Base-by-base conservation (phyloP, 2,329 filamentous ascomycete species). In the Colletotrichum filicis region DNA sequence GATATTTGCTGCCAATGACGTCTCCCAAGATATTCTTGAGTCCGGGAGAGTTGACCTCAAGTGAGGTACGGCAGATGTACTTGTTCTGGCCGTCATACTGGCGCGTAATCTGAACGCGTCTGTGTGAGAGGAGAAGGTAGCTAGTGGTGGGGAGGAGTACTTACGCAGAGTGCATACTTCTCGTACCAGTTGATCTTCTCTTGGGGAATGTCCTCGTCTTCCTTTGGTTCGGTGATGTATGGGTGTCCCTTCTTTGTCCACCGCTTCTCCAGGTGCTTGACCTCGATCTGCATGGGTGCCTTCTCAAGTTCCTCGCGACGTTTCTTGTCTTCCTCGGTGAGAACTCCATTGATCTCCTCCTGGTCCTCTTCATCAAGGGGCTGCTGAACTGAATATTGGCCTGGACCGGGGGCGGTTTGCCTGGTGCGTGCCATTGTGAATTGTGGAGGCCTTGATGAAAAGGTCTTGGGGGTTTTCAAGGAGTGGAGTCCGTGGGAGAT, bases 241-340 rank as follows among this genome's bases (percentile, higher is more conserved):
- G 67, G 67, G 22, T 76, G 75, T 6, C 78, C 77, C 68, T 79
- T 77, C 46, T 76, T 76, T 59, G 79, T 80, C 67, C 76, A 79
- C 26, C 78, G 79, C 59, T 77, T 79, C 59, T 82, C 80, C 19
- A 82, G 78, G 60, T 81, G 78, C 71, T 80, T 81, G 66, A 82
- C 76, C 66, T 79, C 77, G 22, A 76, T 60, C 37, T 76, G 77
- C 78, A 79, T 79, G 24, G 77, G 77, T 11, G 77, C 75, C 57
- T 78, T 74, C 37, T 78, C 77, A 24, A 78, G 74, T 68, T 78
- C 77, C 49, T 75, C 75, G 11, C 74, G 74, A 35, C 74, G 75
- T 65, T 68, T 73, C 66, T 76, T 76, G 6, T 76, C 74, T 53
- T 77, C 75, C 19, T 77, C 76, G 42, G 71, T 75, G 22, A 77